These are phyloP conservation scores for Clonostachys byssicola DNA, from an alignment of 2,329 filamentous ascomycete species.

Conservation along the genomic window DNA sequence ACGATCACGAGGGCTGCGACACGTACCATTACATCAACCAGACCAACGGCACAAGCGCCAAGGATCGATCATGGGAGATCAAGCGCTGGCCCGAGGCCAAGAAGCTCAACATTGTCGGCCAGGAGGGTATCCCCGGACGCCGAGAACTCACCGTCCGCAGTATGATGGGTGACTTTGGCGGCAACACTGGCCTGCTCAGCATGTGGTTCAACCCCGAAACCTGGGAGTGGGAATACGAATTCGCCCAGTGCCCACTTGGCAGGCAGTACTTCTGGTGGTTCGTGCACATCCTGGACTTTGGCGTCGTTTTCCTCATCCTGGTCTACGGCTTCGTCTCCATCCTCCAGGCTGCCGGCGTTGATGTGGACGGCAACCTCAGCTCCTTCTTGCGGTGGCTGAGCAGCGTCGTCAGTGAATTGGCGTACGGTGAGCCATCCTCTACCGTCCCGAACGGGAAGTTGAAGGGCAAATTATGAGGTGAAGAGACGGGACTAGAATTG, in stretches of 20 bases:
- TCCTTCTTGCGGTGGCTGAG: background rate
- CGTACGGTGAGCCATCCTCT: too few relatives aligned
- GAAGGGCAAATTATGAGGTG: too few relatives aligned
- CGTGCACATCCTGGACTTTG: slow-evolving; percentile 70
- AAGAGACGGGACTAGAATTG: too few relatives aligned
- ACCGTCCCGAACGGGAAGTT: too few relatives aligned
- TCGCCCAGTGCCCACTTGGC: slow-evolving; percentile 73
- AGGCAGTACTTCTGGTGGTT: slow-evolving; percentile 94
- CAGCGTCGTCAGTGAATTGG: too few relatives aligned
- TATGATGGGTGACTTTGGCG: slow-evolving; percentile 98
- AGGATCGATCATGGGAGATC: slow-evolving; percentile 45
- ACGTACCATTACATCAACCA: slow-evolving; percentile 78
- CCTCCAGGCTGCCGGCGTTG: slow-evolving; percentile 22
- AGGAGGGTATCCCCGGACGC: slow-evolving; percentile 54
- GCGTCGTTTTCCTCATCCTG: slow-evolving; percentile 25
- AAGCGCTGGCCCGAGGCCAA: slow-evolving; percentile 41
- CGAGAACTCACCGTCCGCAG: slow-evolving; percentile 90
- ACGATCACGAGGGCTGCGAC: slow-evolving; percentile 94
- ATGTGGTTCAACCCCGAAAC: slow-evolving; percentile 77
- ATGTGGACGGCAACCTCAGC: slow-evolving; percentile 19
- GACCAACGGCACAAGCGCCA: slow-evolving; percentile 31
- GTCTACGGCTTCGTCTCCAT: slow-evolving; percentile 14
- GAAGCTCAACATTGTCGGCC: slow-evolving; percentile 30
- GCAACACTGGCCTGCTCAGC: slow-evolving; percentile 83
- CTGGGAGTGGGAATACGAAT: slow-evolving; percentile 80